Evolutionary conservation across 1,284 basidiomycete species (phyloP).

Genomic region (Moniliophthora roreri): DNA sequence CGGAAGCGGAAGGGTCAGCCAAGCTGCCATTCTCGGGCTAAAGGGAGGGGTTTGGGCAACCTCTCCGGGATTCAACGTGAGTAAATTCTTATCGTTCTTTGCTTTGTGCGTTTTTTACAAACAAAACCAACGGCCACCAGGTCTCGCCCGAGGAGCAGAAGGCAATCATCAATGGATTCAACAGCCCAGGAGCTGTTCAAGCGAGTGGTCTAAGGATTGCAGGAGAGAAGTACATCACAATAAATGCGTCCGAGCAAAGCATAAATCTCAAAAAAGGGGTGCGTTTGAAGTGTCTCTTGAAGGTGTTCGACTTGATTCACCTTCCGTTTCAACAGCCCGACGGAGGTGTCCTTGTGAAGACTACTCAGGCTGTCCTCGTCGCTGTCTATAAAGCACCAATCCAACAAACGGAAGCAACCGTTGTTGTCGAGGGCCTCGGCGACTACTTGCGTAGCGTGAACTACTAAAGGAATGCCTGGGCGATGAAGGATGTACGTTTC

Average conservation of each 20-base stretch:
- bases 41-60: conserved; percentile 89
- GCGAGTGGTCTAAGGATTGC: conserved; percentile 68
- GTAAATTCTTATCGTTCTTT: conserved; percentile 25
- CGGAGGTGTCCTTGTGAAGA: conserved; percentile 85
- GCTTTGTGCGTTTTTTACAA: conserved; percentile 7
- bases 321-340: conserved; percentile 52
- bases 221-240: conserved; percentile 81
- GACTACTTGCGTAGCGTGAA: conserved; percentile 75
- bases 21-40: conserved; percentile 86
- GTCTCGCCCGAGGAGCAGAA: conserved; percentile 77
- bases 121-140: no score
- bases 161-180: conserved; percentile 58
- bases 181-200: conserved; percentile 42
- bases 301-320: neutral
- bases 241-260: conserved; percentile 58
- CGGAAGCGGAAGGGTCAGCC: conserved; percentile 71
- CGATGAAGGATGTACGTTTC: no score
- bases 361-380: conserved; percentile 86
- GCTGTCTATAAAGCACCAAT: conserved; percentile 73
- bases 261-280: conserved; percentile 86
- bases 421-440: conserved; percentile 73
- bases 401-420: conserved; percentile 74
- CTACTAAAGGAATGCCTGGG: conserved; percentile 40
- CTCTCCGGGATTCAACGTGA: conserved; percentile 73
- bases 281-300: conserved; percentile 19